Evolutionary conservation across 257 asterid species (phyloP), one percentile per base, ranked within the genome.

Genomic region (Knoxia roxburghii): DNA sequence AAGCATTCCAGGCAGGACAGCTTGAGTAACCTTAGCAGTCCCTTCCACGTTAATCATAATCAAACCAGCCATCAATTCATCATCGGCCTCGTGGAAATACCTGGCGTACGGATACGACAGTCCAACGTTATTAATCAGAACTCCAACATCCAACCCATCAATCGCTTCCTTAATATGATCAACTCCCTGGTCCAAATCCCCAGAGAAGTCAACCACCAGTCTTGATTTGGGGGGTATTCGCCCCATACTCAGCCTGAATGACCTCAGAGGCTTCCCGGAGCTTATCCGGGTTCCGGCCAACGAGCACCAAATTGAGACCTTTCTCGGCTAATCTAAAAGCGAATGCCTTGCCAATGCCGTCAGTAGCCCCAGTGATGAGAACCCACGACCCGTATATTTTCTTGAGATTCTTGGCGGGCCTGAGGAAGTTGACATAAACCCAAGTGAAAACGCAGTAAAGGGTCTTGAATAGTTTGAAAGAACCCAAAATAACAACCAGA

Each of bases 351-450:
- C 99, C 99, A 69, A 94, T 94, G 70, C 99, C 97, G 61, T 94
- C 99, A 53, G 99, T 94, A 9, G 99, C 90, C 7, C 97, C 99
- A 26, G 99, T 94, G 56, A 94, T 79, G 21, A 94, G 56, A 6
- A 97, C 97, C 99, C 99, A 94, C 0, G 97, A 86, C 21, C 99
- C 99, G 76, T 94, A 94, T 80, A n/a, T n/a, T n/a, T 88, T 94
- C 82, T 85, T 86, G 71, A 94, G 95, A 76, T 90, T 86, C 73
- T 94, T 94, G 0, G 78, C 86, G 63, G 95, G 95, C 50, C 99
- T 81, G 72, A 90, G 75, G 85, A 94, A 90, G 74, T 80, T 88
- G 72, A 83, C 85, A 67, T 90, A 88, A 70, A 74, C 79, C 90
- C 94, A 94, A 29, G 53, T 85, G 69, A 90, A 84, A 17, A 79